Base-by-base conservation (phyloP, 768 basidiomycete species). In the Boletus coccyginus region DNA sequence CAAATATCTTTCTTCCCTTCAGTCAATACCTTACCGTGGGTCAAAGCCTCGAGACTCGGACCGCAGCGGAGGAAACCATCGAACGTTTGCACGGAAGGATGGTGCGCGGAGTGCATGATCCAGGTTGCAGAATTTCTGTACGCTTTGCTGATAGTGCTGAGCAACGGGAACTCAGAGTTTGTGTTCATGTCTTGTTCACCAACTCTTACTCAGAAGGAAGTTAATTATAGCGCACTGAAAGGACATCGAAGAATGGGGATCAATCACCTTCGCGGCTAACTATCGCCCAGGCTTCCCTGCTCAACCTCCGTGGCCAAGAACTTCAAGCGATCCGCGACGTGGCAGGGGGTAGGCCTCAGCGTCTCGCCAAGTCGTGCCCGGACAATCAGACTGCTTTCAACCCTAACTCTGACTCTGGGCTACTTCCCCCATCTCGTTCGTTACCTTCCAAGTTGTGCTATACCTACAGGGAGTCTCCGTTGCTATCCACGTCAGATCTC, bases 111-210 rank as follows among this genome's bases (percentile, higher is more conserved):
- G 87, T 83, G 85, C 81, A 88, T 57, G 90, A 92, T 57, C 69
- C 81, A 12, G 89, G 89, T 16, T 86, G 87, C 65, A 73, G 90
- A 48, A 89, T 92, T 53, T 88, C 86, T 7, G 90, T 91, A 17
- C 77, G 90, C 38, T 91, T 91, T 64, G 89, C 89, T 14, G 89
- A 92, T 66, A 89, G 85, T 10, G 75, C 79, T 12, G 90, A 91
- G 64, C 89, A 92, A 67, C 73, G 90, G 52, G 89, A 92, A 62
- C 73, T 92, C 43, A 76, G 90, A 64, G 89, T 89, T 54, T 36
- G 85, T 79, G 31, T 42, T 36, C 46, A 27, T 19, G 19, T 19
- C 3, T 40, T 45, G 7, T 50, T 35, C 3, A 27, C 12, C 47
- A 29, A 33, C 24, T 46, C 31, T 56, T 41, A n/a, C 54, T 56